Evolutionary conservation across 768 basidiomycete genomes (phyloP).

Genomic region (Mrakia blollopis): DNA sequence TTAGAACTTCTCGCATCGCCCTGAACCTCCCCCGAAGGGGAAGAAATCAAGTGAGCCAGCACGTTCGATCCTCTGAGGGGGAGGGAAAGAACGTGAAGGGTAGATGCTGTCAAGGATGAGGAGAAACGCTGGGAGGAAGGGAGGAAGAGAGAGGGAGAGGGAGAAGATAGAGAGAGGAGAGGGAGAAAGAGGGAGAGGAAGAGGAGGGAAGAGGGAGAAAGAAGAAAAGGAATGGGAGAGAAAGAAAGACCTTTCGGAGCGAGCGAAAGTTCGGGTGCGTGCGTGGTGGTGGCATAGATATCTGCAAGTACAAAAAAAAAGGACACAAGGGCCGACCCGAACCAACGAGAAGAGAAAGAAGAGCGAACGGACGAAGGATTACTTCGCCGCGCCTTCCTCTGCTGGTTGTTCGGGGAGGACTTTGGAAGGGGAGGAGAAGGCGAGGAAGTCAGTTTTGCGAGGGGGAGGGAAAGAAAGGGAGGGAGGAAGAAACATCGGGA

Average conservation of each 20-base stretch:
- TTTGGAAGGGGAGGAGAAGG: too few species aligned
- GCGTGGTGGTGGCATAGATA: not conserved
- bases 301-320: not conserved
- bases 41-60: not conserved
- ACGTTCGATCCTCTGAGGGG: not conserved
- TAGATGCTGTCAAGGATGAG: not conserved
- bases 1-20: conserved; percentile 9
- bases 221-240: not conserved
- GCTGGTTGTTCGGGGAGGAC: not conserved
- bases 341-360: not conserved
- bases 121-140: not conserved
- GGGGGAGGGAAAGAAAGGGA: not conserved
- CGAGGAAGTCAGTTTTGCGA: too few species aligned
- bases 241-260: not conserved
- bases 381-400: not conserved
- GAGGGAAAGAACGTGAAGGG: not conserved
- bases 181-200: not conserved
- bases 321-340: not conserved
- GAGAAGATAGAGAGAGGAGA: not conserved
- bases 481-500: too few species aligned
- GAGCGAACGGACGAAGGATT: not conserved
- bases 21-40: not conserved
- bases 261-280: too few species aligned
- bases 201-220: not conserved
- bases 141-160: not conserved